phyloP scores from a whole-genome alignment of 78 protist species.

The Acrasis kona region DNA sequence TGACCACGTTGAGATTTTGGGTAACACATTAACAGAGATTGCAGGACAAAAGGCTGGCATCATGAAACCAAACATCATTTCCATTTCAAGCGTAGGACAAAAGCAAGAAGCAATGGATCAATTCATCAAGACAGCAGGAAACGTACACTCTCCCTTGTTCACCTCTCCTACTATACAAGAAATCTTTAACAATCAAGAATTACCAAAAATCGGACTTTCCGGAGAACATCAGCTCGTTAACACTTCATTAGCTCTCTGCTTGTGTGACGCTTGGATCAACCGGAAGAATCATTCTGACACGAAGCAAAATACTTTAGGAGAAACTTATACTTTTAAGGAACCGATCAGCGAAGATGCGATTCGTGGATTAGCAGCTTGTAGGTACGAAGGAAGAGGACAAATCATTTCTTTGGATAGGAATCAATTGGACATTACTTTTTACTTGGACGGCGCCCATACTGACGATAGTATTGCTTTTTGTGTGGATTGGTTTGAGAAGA shows the following conservation, averaged over 20 bases:
- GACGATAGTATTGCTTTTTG: constrained; percentile 46
- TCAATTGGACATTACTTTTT: constrained; percentile 17
- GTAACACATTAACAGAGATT: constrained; percentile 55
- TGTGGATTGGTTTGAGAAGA: constrained; percentile 59
- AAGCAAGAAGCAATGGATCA: constrained; percentile 38
- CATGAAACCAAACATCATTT: constrained; percentile 34
- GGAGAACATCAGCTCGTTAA: constrained; percentile 66
- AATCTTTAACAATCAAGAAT: background rate
- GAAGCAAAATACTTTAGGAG: background rate
- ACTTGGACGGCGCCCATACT: constrained; percentile 81
- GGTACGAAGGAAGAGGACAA: constrained; percentile 61
- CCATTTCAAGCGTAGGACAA: constrained; percentile 31
- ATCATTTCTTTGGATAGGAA: constrained; percentile 1
- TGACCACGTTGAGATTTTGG: constrained; percentile 68
- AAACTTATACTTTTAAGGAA: background rate
- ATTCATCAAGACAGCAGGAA: constrained; percentile 6
- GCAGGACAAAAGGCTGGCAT: constrained; percentile 77
- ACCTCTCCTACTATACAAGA: background rate
- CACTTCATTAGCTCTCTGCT: constrained; percentile 55
- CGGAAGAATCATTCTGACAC: constrained; percentile 15
- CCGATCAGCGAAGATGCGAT: constrained; percentile 12
- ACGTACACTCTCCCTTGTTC: background rate
- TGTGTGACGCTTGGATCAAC: background rate
- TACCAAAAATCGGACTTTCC: constrained; percentile 21
- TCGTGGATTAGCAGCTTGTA: constrained; percentile 15